Conservation (phyloP, 139 green algal species). For the Coccomyxa sp. region DNA sequence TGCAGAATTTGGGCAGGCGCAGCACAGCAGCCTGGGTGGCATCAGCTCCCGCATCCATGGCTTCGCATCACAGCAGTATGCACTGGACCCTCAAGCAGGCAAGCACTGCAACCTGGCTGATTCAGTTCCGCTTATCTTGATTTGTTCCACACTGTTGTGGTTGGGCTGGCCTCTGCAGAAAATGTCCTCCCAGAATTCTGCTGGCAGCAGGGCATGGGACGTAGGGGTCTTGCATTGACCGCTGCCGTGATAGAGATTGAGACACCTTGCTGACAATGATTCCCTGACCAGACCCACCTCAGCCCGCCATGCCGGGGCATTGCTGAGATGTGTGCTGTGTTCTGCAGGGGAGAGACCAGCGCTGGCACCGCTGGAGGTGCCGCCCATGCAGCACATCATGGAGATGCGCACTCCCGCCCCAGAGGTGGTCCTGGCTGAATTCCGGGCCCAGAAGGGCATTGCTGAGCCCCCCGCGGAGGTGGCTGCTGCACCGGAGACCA, state of each 20-base stretch:
- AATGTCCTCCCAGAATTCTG: too few relatives aligned
- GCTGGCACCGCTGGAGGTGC: slow-evolving; percentile 8
- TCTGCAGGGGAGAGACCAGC: slow-evolving; percentile 3
- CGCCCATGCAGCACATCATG: slow-evolving; percentile 2
- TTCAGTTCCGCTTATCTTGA: background rate
- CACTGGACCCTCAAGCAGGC: background rate
- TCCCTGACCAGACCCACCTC: background rate
- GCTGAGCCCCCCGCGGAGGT: background rate
- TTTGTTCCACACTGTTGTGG: background rate
- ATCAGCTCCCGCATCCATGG: background rate
- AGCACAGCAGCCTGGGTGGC: background rate
- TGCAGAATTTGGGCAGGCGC: background rate
- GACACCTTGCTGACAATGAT: background rate
- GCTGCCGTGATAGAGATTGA: too few relatives aligned
- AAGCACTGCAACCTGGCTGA: background rate
- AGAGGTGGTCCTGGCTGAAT: slow-evolving; percentile 26
- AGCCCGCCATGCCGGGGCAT: background rate
- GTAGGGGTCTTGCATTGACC: too few relatives aligned
- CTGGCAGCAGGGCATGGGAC: too few relatives aligned
- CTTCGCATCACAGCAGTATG: background rate
- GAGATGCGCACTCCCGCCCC: slow-evolving; percentile 26
- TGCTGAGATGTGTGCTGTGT: background rate
- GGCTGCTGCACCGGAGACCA: too few relatives aligned
- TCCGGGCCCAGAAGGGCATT: slow-evolving; percentile 11
- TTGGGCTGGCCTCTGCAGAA: too few relatives aligned